phyloP scores from a whole-genome alignment of 352 stramenopile genomes.

The Globisporangium sylvaticum region DNA sequence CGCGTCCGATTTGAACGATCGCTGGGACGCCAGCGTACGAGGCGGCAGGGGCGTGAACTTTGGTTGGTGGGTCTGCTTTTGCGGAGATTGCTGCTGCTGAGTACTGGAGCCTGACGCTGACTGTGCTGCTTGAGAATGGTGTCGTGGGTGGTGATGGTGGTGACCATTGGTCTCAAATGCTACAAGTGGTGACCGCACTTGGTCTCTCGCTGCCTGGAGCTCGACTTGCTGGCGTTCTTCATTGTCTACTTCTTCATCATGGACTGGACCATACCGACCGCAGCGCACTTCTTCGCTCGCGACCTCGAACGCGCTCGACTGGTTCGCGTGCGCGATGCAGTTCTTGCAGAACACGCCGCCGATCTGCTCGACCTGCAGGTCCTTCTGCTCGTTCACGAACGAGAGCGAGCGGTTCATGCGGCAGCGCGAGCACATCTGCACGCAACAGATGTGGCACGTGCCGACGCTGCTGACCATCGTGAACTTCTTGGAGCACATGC shows the following conservation, averaged over 20 bases:
- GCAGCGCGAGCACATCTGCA: conserved; percentile 28
- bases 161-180: neutral
- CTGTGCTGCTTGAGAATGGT: neutral
- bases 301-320: conserved; percentile 18
- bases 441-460: conserved; percentile 26
- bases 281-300: conserved; percentile 21
- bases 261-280: conserved; percentile 8
- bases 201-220: neutral
- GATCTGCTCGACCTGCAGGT: conserved; percentile 17
- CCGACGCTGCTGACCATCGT: conserved; percentile 19
- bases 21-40: neutral
- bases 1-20: neutral
- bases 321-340: conserved; percentile 24
- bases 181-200: neutral
- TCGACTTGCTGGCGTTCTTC: neutral
- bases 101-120: neutral
- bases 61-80: conserved; percentile 2
- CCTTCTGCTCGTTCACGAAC: conserved; percentile 19
- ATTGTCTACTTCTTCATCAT: neutral
- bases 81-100: conserved; percentile 2
- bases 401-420: conserved; percentile 23
- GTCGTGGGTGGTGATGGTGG: neutral
- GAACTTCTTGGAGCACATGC: conserved; percentile 26
- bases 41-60: neutral
- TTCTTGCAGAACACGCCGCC: conserved; percentile 29